These are phyloP conservation scores for Neonectria neomacrospora DNA, from an alignment of 2,329 filamentous ascomycete genomes.

Conservation along the genomic window DNA sequence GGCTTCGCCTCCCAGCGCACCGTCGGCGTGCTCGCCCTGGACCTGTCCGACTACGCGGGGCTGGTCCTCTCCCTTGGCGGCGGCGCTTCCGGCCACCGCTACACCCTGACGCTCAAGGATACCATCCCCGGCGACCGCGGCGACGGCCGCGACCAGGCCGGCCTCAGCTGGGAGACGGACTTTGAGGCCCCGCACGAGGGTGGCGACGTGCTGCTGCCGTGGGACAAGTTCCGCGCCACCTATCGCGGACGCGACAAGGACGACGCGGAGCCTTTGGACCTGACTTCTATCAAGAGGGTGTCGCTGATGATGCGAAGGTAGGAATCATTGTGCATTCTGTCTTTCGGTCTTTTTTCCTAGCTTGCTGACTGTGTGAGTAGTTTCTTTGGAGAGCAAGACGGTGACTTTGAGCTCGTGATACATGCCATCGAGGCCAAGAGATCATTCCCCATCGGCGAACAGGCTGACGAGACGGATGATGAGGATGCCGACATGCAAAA, in stretches of 20 bases:
- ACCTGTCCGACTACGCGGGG: conserved; percentile 72
- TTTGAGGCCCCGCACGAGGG: conserved; percentile 58
- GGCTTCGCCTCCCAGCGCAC: conserved; percentile 86
- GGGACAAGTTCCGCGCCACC: conserved; percentile 74
- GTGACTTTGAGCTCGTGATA: conserved; percentile 63
- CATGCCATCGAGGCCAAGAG: conserved; percentile 46
- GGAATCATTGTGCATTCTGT: conserved; percentile 31
- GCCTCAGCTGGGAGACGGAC: conserved; percentile 79
- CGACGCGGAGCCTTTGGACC: conserved; percentile 69
- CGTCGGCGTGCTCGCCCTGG: conserved; percentile 67
- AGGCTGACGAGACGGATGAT: conserved; percentile 28
- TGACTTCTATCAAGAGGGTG: conserved; percentile 70
- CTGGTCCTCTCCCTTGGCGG: conserved; percentile 63
- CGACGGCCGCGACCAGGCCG: conserved; percentile 77
- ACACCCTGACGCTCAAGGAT: conserved; percentile 82
- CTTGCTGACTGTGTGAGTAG: conserved; percentile 54
- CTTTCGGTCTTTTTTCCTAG: neutral
- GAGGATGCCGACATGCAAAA: conserved; percentile 42
- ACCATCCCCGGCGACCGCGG: conserved; percentile 66
- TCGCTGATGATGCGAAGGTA: conserved; percentile 87
- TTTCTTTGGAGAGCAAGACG: conserved; percentile 80
- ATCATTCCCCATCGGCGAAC: conserved; percentile 8
- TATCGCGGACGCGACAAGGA: conserved; percentile 75
- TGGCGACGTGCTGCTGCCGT: conserved; percentile 66
- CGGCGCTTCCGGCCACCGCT: conserved; percentile 70